Evolutionary conservation across 306 rosid species (phyloP).

Genomic region (Morella rubra): DNA sequence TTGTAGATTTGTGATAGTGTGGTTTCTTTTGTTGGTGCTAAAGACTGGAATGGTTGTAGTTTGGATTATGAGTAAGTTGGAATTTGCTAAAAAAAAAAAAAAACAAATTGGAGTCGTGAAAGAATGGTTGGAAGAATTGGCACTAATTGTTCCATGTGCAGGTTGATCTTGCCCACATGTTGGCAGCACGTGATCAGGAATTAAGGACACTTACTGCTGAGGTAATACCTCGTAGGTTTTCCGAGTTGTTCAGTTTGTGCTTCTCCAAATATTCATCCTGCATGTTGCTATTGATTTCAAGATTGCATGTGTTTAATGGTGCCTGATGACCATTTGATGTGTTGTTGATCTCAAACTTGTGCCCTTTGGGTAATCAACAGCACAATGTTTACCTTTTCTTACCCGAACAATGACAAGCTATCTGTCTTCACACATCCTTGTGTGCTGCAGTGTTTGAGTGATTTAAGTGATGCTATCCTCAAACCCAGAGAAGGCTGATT

Average conservation of each 20-base stretch:
- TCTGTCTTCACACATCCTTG: neutral
- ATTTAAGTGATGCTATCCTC: neutral
- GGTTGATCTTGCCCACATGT: constrained; percentile 98
- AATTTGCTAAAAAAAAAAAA: too few species aligned
- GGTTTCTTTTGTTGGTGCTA: neutral
- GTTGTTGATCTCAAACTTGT: neutral
- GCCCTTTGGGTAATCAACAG: neutral
- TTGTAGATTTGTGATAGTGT: neutral
- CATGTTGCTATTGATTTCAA: neutral
- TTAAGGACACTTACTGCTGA: constrained; percentile 91
- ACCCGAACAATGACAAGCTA: neutral
- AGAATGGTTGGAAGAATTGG: neutral
- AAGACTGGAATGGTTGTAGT: neutral
- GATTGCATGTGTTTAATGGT: neutral
- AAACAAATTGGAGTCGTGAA: neutral
- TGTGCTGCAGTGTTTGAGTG: neutral
- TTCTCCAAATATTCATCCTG: neutral
- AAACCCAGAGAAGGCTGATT: neutral
- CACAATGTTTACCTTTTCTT: neutral
- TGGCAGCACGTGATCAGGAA: constrained; percentile 99
- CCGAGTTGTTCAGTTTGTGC: neutral
- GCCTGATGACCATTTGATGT: neutral
- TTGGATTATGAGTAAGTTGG: too few species aligned
- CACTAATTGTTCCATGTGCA: constrained; percentile 39
- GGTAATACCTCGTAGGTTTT: constrained; percentile 46